A percentile compares a stretch with the other conserved stretches of the same genome.
Evolutionary conservation across 2,329 filamentous ascomycete species (phyloP).

Genomic region (Colletotrichum gloeosporioides): DNA sequence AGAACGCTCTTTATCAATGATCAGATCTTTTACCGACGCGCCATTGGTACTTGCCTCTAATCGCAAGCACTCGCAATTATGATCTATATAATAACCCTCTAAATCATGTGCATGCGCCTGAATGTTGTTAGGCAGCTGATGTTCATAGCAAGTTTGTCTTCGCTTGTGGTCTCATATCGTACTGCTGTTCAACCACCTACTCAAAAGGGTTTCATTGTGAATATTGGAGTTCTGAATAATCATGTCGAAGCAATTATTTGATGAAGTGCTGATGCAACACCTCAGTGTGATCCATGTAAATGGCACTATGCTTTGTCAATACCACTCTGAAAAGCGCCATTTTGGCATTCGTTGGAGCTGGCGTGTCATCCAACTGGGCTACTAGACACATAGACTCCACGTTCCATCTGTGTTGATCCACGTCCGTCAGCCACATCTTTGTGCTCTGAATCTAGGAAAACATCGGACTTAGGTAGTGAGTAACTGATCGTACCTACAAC

Average conservation of each 20-base stretch:
- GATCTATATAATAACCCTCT: not conserved
- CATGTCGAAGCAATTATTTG: not conserved
- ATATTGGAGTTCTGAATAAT: rapidly evolving
- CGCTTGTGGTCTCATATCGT: not conserved
- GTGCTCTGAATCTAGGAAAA: no score
- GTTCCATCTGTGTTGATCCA: no score
- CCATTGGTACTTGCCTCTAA: not conserved
- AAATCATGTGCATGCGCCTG: not conserved
- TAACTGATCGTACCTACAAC: not conserved
- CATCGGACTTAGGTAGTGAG: not conserved
- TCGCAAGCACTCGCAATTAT: not conserved
- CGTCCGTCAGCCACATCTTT: no score
- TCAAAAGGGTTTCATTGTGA: not conserved
- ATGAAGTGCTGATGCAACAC: not conserved
- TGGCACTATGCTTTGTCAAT: no score
- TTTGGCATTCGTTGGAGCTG: no score
- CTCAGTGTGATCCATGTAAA: not conserved
- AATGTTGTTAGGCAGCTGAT: not conserved
- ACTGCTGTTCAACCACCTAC: not conserved
- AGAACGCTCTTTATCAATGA: not conserved
- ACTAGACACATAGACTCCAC: rapidly evolving
- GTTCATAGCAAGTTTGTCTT: not conserved
- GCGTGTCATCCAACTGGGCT: no score
- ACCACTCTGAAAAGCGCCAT: no score
- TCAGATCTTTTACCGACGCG: not conserved